phyloP scores from a whole-genome alignment of 495 filamentous ascomycete species.

The Platismatia glauca region DNA sequence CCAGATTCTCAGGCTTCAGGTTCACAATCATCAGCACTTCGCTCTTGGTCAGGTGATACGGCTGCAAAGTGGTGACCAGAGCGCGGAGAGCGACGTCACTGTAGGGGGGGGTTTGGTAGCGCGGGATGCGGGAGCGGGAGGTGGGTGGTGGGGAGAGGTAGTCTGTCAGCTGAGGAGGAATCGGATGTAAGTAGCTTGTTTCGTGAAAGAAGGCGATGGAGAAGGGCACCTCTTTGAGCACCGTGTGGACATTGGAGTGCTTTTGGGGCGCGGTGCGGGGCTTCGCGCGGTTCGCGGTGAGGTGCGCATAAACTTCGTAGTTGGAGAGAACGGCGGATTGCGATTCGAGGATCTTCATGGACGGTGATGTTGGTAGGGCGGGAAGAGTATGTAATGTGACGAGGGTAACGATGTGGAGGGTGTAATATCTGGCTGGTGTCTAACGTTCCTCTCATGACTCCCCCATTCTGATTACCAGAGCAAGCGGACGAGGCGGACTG shows the following conservation, averaged over 20 bases:
- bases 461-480: too few species aligned
- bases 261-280: constrained; percentile 31
- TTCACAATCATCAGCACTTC: constrained; percentile 60
- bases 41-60: constrained; percentile 49
- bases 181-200: background rate
- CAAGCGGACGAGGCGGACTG: too few species aligned
- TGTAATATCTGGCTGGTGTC: background rate
- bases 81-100: constrained; percentile 12
- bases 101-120: constrained; percentile 5
- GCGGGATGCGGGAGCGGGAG: constrained; percentile 19
- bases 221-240: constrained; percentile 41
- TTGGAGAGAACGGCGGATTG: constrained; percentile 56
- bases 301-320: constrained; percentile 53
- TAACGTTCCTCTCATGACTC: background rate
- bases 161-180: constrained; percentile 22
- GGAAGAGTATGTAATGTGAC: background rate
- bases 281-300: constrained; percentile 33
- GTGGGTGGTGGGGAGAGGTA: constrained; percentile 25
- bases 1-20: constrained; percentile 35
- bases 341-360: constrained; percentile 49
- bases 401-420: background rate
- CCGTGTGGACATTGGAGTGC: constrained; percentile 40
- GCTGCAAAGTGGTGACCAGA: constrained; percentile 31
- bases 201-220: constrained; percentile 29
- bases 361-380: background rate